Evolutionary conservation across 2,329 filamentous ascomycete species (phyloP), one percentile per base, ranked within the genome.

Genomic region (Aspergillus ustus): DNA sequence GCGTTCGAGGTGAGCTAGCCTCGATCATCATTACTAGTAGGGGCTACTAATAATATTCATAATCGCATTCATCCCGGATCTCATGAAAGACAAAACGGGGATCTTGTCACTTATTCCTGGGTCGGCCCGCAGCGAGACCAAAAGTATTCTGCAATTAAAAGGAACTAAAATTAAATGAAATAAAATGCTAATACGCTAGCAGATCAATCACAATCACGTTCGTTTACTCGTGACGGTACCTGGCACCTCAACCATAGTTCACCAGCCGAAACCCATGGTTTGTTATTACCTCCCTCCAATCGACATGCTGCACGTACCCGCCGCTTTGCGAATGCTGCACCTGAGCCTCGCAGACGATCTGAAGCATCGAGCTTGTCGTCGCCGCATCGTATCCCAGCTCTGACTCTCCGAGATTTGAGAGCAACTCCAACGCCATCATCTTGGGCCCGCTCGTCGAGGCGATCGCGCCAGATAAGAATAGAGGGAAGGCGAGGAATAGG

Each of bases 391-490:
- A 75, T 0, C 83, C 82, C 61, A 84, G 80, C 22, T 80, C 80
- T 34, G 77, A 72, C 7, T 77, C 76, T 52, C 84, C 83, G 69
- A 85, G 76, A 7, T 69, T 73, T n/a, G 73, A 75, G 43, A 86
- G 76, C 53, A 85, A 66, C n/a, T 82, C 77, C 59, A 85, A 72
- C 1, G 81, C 81, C 65, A 77, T 74, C 57, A 75, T 73, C 67
- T 85, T 83, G 20, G 80, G 75, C 5, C 73, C 73, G 8, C 72
- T 72, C 25, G 79, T 75, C 0, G 69, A 72, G 2, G 80, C 79
- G 19, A 81, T 77, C 3, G 69, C 69, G 11, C 84, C 84, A 0
- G 83, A 82, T 61, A 87, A 78, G 67, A 87, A 86, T 0, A 85
- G 65, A 0, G 84, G 83, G 63, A 86, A 85, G 2, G 84, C 75